These are phyloP conservation scores for Mycogone perniciosa DNA, from an alignment of 2,329 filamentous ascomycete species.

Conservation along the genomic window DNA sequence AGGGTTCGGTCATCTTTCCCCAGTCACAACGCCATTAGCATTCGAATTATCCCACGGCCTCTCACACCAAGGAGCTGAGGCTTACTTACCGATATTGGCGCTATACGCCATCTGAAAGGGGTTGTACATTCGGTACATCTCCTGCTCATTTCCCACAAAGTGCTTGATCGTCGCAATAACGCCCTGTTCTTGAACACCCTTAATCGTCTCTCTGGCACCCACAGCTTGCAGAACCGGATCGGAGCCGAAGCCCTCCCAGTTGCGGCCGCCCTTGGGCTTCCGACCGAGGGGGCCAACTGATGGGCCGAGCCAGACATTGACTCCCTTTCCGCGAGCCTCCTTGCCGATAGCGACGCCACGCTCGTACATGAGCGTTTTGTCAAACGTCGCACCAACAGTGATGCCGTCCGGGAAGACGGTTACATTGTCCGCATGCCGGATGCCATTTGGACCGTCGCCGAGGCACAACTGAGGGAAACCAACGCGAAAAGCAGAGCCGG, in stretches of 20 bases:
- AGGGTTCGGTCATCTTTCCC: slow-evolving; percentile 56
- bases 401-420: slow-evolving; percentile 78
- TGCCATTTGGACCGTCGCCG: slow-evolving; percentile 64
- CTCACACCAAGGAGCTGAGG: not conserved
- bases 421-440: slow-evolving; percentile 66
- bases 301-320: slow-evolving; percentile 65
- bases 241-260: slow-evolving; percentile 68
- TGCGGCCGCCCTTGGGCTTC: slow-evolving; percentile 65
- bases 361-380: slow-evolving; percentile 64
- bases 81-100: slow-evolving; percentile 64
- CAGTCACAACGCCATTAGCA: not conserved
- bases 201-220: slow-evolving; percentile 71
- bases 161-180: slow-evolving; percentile 53
- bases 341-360: slow-evolving; percentile 62
- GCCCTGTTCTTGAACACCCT: slow-evolving; percentile 56
- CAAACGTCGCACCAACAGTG: slow-evolving; percentile 67
- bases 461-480: slow-evolving; percentile 67
- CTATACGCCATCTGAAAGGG: slow-evolving; percentile 49
- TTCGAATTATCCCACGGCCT: not conserved
- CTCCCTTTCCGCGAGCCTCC: slow-evolving; percentile 67
- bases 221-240: slow-evolving; percentile 71
- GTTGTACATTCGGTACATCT: slow-evolving; percentile 59
- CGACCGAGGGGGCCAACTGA: slow-evolving; percentile 64
- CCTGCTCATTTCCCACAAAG: slow-evolving; percentile 50
- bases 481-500: slow-evolving; percentile 62